Evolutionary conservation across 441 rosid species (phyloP).

Genomic region (Bocquillonia castaneifolia): DNA sequence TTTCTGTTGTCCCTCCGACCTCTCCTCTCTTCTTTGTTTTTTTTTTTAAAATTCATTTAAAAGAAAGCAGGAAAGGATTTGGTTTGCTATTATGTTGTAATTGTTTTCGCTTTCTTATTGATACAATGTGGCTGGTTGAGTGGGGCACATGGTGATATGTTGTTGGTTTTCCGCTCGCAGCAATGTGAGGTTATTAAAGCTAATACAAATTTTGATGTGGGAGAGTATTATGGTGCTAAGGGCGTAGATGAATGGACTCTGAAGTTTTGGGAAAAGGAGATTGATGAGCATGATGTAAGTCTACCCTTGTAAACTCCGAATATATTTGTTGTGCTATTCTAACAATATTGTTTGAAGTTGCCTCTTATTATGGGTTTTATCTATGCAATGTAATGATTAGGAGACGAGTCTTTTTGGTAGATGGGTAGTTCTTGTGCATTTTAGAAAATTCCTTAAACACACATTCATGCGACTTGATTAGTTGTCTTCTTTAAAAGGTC

Average conservation of each 20-base stretch:
- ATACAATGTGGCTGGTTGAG: constrained; percentile 5
- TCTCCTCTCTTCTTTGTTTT: not conserved
- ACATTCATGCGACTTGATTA: too few species aligned
- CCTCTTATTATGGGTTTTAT: not conserved
- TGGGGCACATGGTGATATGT: constrained; percentile 3
- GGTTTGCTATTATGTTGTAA: not conserved
- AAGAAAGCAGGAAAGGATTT: not conserved
- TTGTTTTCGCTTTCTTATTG: not conserved
- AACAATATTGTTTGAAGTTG: constrained; percentile 2
- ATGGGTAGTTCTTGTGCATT: not conserved
- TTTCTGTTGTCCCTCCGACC: not conserved
- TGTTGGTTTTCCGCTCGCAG: constrained; percentile 36
- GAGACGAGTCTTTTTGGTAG: not conserved
- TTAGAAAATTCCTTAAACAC: not conserved
- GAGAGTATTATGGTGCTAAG: constrained; percentile 68
- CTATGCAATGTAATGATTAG: not conserved
- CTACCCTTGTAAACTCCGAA: constrained; percentile 1
- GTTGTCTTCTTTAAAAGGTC: not conserved
- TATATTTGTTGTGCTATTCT: not conserved
- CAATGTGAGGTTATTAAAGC: constrained; percentile 57
- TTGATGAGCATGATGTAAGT: constrained; percentile 59
- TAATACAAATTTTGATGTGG: constrained; percentile 45
- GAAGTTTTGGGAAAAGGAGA: constrained; percentile 64
- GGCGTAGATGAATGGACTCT: constrained; percentile 69
- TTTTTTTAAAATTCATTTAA: not conserved